Base-by-base conservation (phyloP, 129 eudicot genomes). In the Deinandra increscens region DNA sequence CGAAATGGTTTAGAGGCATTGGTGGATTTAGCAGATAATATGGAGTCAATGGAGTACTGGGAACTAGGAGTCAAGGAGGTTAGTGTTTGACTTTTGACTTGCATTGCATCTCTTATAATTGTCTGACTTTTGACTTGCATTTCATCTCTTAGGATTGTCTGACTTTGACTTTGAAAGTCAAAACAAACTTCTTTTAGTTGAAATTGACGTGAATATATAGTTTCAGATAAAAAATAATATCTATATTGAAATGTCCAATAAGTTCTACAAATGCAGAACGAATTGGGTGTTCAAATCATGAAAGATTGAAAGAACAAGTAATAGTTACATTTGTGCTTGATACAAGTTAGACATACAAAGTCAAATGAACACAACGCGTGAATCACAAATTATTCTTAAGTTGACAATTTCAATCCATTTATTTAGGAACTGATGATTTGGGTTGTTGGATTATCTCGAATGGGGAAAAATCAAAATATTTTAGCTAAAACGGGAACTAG, bases 61-160 rank as follows among this genome's bases (percentile, higher is more conserved):
- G 99, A 94, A 51, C 79, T 94, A 55, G 84, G 82, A 7, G 68
- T 84, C 19, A 85, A 80, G 68, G 97, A 94, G 97, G 99, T 94
- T 56, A 20, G 89, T 79, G 33, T 26, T 26, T 50, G 9, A 46
- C 15, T 20, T 53, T 60, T 17, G 34, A 44, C 43, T 43, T 71
- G 34, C 18, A 54, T 53, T 29, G 31, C 41, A 20, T 12, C 20
- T 34, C 38, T 69, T 4, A 18, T 18, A 20, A 33, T 20, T 54
- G 60, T 54, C 15, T 53, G 60, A 53, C 60, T 53, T n/a, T n/a
- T n/a, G n/a, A n/a, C n/a, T n/a, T n/a, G n/a, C n/a, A n/a, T n/a
- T n/a, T n/a, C n/a, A n/a, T n/a, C n/a, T n/a, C n/a, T n/a, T n/a
- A n/a, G n/a, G n/a, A n/a, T 20, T 54, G 60, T 54, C 15, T 20